Evolutionary conservation across 2,329 filamentous ascomycete species (phyloP).

Genomic region (Arthrobotrys entomopaga): DNA sequence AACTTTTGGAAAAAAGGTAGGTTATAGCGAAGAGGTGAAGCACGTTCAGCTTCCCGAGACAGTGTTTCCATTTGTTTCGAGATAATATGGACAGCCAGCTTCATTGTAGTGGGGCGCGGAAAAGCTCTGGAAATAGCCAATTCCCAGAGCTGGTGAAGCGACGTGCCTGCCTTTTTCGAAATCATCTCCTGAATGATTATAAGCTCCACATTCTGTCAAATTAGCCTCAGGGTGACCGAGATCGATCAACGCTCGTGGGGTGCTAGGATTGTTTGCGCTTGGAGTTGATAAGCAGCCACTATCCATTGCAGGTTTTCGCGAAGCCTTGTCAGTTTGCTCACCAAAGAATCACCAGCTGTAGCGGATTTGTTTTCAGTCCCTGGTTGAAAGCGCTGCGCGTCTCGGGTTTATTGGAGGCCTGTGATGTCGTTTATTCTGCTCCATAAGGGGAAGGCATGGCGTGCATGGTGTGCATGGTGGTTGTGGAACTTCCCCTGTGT

Average conservation of each 20-base stretch:
- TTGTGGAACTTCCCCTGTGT: slow-evolving; percentile 48
- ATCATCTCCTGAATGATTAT: slow-evolving; percentile 22
- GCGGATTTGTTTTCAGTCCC: slow-evolving; percentile 41
- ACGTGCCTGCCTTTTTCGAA: slow-evolving; percentile 8
- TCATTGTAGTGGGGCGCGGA: slow-evolving; percentile 16
- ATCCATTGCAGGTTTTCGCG: slow-evolving; percentile 2
- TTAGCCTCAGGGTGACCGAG: slow-evolving; percentile 44
- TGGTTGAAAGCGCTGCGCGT: slow-evolving; percentile 35
- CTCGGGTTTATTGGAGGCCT: slow-evolving; percentile 39
- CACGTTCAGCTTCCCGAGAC: slow-evolving; percentile 15
- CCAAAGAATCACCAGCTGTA: slow-evolving; percentile 34
- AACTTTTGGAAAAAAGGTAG: slow-evolving; percentile 19
- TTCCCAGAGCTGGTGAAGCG: neutral
- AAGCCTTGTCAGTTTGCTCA: slow-evolving; percentile 40
- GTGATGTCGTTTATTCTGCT: slow-evolving; percentile 38
- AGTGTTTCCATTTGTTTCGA: slow-evolving; percentile 52
- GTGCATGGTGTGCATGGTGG: slow-evolving; percentile 26
- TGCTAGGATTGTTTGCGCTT: slow-evolving; percentile 11
- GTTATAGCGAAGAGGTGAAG: slow-evolving; percentile 39
- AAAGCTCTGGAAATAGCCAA: slow-evolving; percentile 44
- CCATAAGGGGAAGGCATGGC: slow-evolving; percentile 15
- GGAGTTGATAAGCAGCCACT: slow-evolving; percentile 13
- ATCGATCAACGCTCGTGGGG: slow-evolving; percentile 41
- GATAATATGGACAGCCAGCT: slow-evolving; percentile 21
- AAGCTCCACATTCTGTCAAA: slow-evolving; percentile 28